Conservation (phyloP, 2,329 filamentous ascomycete genomes). For the Colletotrichum neosansevieriae region DNA sequence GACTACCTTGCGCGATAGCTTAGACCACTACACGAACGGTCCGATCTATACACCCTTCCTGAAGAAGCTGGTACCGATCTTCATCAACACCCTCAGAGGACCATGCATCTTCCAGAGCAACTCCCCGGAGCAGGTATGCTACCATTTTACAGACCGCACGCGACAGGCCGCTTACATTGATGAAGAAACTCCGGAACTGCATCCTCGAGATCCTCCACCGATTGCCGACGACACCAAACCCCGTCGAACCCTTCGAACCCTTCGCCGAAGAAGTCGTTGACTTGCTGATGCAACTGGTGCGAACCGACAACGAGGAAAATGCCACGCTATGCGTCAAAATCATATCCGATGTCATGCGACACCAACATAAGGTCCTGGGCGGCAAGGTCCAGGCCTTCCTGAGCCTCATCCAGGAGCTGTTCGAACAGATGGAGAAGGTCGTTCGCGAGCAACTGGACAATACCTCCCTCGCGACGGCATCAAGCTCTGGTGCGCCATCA, state of each 20-base stretch:
- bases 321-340: constrained; percentile 98
- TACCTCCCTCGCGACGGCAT: constrained; percentile 66
- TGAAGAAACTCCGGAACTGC: constrained; percentile 88
- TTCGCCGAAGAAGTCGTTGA: constrained; percentile 92
- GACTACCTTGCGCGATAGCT: constrained; percentile 87
- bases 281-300: constrained; percentile 87
- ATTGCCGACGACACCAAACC: constrained; percentile 76
- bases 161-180: constrained; percentile 42
- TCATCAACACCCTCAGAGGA: constrained; percentile 86
- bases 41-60: constrained; percentile 85
- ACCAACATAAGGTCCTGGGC: constrained; percentile 84
- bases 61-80: constrained; percentile 88
- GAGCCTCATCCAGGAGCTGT: constrained; percentile 92
- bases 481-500: constrained; percentile 70
- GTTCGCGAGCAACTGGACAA: constrained; percentile 96
- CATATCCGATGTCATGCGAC: constrained; percentile 94
- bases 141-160: constrained; percentile 11
- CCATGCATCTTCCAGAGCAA: constrained; percentile 92
- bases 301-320: constrained; percentile 97
- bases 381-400: constrained; percentile 90
- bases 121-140: constrained; percentile 84
- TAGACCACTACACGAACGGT: constrained; percentile 87
- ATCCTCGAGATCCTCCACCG: constrained; percentile 95
- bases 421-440: constrained; percentile 92
- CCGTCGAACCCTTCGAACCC: constrained; percentile 84